Evolutionary conservation across 495 filamentous ascomycete species (phyloP), one percentile per base, ranked within the genome.

Genomic region (Tuber indicum): DNA sequence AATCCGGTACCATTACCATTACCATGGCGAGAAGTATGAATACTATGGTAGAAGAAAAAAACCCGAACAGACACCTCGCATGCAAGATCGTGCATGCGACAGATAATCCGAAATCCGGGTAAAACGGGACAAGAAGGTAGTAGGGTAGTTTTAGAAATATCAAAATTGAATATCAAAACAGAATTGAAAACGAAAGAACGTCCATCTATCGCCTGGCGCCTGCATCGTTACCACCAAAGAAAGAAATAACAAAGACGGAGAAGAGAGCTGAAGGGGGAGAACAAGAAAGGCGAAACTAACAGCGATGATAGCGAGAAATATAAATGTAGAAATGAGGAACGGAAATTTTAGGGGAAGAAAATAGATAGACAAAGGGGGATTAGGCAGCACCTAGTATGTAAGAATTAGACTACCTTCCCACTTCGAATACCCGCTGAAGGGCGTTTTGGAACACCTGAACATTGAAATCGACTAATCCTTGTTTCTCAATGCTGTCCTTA

Each of bases 391-490:
- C 26, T 6, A 66, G 58, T 36, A 66, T 66, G 26, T 36, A 36
- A 66, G 58, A 66, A 66, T 66, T 16, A 16, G 26, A 66, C 58
- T 45, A 77, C 42, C 83, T 78, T 12, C 81, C 76, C 85, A 78
- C 86, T 84, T 77, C 87, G 79, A 89, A 89, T 8, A 91, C 89
- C 58, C 89, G 86, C 32, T 89, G 86, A 36, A 91, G 82, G 8
- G 88, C 89, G 36, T 89, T 86, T 75, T 90, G 89, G 80, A 91
- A 90, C 0, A 87, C 86, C 58, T 89, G 88, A 41, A 89, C 87
- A 72, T 91, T 90, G 84, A 90, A 89, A 80, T 91, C 89, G 70
- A 90, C 88, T 36, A 91, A 81, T 6, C 87, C 87, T 74, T 89
- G 88, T 74, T 89, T 89, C 76, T 89, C 87, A 49, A 83, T 83